These are phyloP conservation scores for Calonectria hawksworthii DNA, from an alignment of 2,329 filamentous ascomycete species.

Conservation along the genomic window DNA sequence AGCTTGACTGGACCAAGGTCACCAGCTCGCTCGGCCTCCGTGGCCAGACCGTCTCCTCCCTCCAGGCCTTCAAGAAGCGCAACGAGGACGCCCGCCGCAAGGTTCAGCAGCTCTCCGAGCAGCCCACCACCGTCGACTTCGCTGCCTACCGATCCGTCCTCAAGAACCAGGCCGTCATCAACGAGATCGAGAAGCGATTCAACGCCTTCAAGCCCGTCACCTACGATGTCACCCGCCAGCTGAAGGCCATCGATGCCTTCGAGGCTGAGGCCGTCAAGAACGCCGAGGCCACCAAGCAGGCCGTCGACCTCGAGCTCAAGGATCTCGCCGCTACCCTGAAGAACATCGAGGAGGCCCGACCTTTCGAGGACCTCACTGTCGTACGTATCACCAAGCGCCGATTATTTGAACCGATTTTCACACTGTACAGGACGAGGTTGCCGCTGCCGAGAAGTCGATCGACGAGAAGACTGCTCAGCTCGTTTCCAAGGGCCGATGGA, in stretches of 20 bases:
- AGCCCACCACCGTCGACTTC: constrained; percentile 92
- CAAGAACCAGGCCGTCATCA: constrained; percentile 95
- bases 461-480: constrained; percentile 96
- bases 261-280: constrained; percentile 98
- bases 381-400: constrained; percentile 70
- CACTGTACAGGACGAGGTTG: constrained; percentile 85
- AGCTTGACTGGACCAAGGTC: constrained; percentile 99
- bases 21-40: constrained; percentile 94
- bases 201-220: constrained; percentile 89
- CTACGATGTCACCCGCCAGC: constrained; percentile 93
- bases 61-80: constrained; percentile 99
- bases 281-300: constrained; percentile 95
- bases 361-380: constrained; percentile 97
- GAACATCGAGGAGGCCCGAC: constrained; percentile 96
- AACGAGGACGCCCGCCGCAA: constrained; percentile 99
- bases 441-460: constrained; percentile 93
- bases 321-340: constrained; percentile 94
- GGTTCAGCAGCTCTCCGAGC: constrained; percentile 85
- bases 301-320: constrained; percentile 94
- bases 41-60: constrained; percentile 91
- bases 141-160: constrained; percentile 89
- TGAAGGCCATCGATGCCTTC: constrained; percentile 98
- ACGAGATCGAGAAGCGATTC: constrained; percentile 98
- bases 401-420: constrained; percentile 41
- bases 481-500: constrained; percentile 98